Percentiles rank a stretch among this genome's conserved stretches.
Evolutionary conservation across 371 early-diverging fungal species (phyloP).

Genomic region (Mortierella sp.): DNA sequence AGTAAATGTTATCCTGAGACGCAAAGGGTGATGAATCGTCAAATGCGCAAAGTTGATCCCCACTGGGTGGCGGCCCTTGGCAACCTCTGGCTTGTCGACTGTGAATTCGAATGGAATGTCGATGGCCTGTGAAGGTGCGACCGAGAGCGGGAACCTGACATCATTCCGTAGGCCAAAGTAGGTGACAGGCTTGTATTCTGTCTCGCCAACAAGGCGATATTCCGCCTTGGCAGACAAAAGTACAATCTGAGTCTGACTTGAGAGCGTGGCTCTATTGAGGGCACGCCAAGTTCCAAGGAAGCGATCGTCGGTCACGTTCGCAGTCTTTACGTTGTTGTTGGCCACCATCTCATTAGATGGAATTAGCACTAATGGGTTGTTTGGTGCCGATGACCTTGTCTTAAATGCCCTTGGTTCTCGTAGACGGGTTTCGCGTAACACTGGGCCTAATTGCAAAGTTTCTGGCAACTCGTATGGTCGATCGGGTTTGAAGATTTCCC

Average conservation of each 20-base stretch:
- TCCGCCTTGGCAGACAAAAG: constrained; percentile 26
- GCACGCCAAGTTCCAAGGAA: constrained; percentile 27
- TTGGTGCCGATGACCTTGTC: constrained; percentile 4
- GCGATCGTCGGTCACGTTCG: constrained; percentile 2
- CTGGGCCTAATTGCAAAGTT: constrained; percentile 30
- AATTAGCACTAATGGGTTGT: constrained; percentile 12
- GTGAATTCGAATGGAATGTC: constrained; percentile 25
- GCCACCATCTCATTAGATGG: constrained; percentile 9
- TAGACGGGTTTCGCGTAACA: constrained; percentile 6
- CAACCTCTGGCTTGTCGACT: constrained; percentile 23
- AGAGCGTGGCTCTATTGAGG: constrained; percentile 17
- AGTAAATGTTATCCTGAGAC: constrained; percentile 32
- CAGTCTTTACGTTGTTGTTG: constrained; percentile 30
- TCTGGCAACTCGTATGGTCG: constrained; percentile 40
- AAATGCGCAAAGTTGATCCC: constrained; percentile 30
- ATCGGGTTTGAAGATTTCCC: constrained; percentile 29
- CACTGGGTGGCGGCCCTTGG: constrained; percentile 6
- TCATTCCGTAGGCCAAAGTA: constrained; percentile 8
- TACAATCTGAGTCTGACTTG: constrained; percentile 24
- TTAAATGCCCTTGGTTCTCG: too few relatives aligned
- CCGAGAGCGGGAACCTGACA: constrained; percentile 21
- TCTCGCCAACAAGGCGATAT: constrained; percentile 52
- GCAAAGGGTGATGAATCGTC: constrained; percentile 32
- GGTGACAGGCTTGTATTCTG: constrained; percentile 25
- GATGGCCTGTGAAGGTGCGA: constrained; percentile 34